A percentile compares a stretch with the other conserved stretches of the same genome.
phyloP scores from a whole-genome alignment of 805 yeast genomes.

The Saccharomycopsis schoenii region DNA sequence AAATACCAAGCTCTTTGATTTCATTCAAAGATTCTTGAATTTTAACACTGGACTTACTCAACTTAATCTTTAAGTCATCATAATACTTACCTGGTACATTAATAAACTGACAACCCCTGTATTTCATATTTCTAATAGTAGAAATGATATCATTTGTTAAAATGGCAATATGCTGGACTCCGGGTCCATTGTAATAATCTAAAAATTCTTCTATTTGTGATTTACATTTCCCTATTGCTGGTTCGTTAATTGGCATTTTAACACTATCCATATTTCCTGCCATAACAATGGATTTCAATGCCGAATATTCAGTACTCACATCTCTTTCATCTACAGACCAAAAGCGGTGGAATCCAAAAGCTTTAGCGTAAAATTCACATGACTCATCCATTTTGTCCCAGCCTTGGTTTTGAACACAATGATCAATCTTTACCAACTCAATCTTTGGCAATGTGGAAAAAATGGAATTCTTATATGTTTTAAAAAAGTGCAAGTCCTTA shows the following conservation, averaged over 20 bases:
- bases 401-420: slow-evolving; percentile 69
- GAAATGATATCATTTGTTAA: slow-evolving; percentile 49
- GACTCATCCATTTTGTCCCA: slow-evolving; percentile 56
- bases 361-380: slow-evolving; percentile 48
- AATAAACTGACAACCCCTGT: slow-evolving; percentile 66
- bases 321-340: slow-evolving; percentile 82
- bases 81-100: slow-evolving; percentile 52
- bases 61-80: slow-evolving; percentile 33
- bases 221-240: slow-evolving; percentile 54
- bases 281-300: slow-evolving; percentile 70
- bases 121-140: slow-evolving; percentile 42
- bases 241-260: slow-evolving; percentile 81
- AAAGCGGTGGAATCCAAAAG: slow-evolving; percentile 65
- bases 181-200: slow-evolving; percentile 69
- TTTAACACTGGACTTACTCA: slow-evolving; percentile 33
- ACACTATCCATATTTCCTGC: slow-evolving; percentile 46
- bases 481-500: background rate
- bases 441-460: slow-evolving; percentile 27
- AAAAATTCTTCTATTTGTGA: slow-evolving; percentile 80
- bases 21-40: slow-evolving; percentile 44
- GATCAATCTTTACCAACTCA: slow-evolving; percentile 46
- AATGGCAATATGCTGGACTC: slow-evolving; percentile 77
- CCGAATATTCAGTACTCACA: slow-evolving; percentile 59
- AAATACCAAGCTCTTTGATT: slow-evolving; percentile 43
- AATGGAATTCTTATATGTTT: background rate